These are phyloP conservation scores for Talaromyces rugulosus DNA, from an alignment of 2,329 filamentous ascomycete genomes.

Conservation along the genomic window DNA sequence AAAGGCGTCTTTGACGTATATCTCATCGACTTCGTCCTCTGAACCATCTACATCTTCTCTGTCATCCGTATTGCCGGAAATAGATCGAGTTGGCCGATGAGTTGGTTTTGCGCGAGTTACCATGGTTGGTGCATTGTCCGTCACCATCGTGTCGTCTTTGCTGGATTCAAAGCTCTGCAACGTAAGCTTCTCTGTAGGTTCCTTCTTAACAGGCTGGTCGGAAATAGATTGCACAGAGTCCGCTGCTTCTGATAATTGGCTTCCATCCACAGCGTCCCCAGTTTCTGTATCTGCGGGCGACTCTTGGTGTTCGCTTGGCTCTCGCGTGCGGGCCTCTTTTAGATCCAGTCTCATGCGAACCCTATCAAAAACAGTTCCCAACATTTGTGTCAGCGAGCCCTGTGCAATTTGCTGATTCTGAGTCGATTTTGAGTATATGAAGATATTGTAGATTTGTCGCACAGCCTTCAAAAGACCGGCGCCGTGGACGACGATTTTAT, in stretches of 20 bases:
- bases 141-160: slow-evolving; percentile 63
- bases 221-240: slow-evolving; percentile 32
- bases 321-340: slow-evolving; percentile 69
- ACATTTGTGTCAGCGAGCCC: slow-evolving; percentile 96
- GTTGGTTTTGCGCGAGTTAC: slow-evolving; percentile 56
- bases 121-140: slow-evolving; percentile 64
- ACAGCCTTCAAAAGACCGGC: slow-evolving; percentile 94
- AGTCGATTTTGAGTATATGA: slow-evolving; percentile 87
- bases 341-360: slow-evolving; percentile 81
- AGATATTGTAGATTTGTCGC: slow-evolving; percentile 98
- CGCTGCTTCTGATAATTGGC: slow-evolving; percentile 44
- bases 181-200: slow-evolving; percentile 57
- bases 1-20: slow-evolving; percentile 95
- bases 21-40: slow-evolving; percentile 78
- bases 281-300: slow-evolving; percentile 35
- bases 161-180: slow-evolving; percentile 65
- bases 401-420: slow-evolving; percentile 97
- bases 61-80: slow-evolving; percentile 33
- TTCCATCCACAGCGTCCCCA: slow-evolving; percentile 33
- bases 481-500: slow-evolving; percentile 98
- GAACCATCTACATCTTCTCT: slow-evolving; percentile 36
- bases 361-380: slow-evolving; percentile 93
- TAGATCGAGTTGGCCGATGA: slow-evolving; percentile 44
- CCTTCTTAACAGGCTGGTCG: slow-evolving; percentile 49
- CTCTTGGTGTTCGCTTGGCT: slow-evolving; percentile 30